A percentile compares a stretch with the other conserved stretches of the same genome.
phyloP scores from a whole-genome alignment of 2,329 filamentous ascomycete species.

The Tolypocladium capitatum region DNA sequence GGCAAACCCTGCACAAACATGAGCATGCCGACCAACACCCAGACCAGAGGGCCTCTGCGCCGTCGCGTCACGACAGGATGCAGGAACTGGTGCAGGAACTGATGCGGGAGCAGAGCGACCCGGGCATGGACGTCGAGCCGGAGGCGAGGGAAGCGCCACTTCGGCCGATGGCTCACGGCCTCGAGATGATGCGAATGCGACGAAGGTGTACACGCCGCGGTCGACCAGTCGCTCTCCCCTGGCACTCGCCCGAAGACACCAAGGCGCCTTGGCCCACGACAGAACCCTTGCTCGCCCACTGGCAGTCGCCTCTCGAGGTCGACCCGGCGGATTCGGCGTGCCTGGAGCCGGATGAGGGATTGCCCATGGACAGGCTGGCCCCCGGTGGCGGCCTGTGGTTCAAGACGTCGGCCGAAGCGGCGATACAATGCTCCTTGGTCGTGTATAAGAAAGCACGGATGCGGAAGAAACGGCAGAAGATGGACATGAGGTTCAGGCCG shows the following conservation, averaged over 20 bases:
- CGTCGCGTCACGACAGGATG: not conserved
- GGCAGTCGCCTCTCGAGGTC: not conserved
- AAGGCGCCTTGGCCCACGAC: no score
- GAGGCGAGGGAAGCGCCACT: not conserved
- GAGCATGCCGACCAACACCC: not conserved
- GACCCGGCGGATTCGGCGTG: not conserved
- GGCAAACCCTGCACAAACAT: constrained; percentile 1
- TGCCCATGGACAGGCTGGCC: not conserved
- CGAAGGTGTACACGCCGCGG: not conserved
- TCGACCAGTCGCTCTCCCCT: not conserved
- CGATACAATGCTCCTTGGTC: constrained; percentile 5
- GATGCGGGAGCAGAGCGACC: not conserved
- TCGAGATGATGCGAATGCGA: constrained; percentile 1
- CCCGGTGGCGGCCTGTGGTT: constrained; percentile 3
- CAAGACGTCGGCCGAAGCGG: constrained; percentile 4
- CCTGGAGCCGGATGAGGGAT: constrained; percentile 4
- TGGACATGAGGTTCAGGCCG: not conserved
- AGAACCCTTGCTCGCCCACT: not conserved
- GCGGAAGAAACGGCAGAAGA: constrained; percentile 5
- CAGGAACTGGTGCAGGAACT: no score
- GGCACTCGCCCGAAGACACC: not conserved
- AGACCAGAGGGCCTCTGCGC: not conserved
- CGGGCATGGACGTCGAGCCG: constrained; percentile 1
- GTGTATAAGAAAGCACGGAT: constrained; percentile 5
- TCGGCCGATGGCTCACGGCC: not conserved